phyloP scores from a whole-genome alignment of 306 rosid genomes.

The Castanea mollissima region DNA sequence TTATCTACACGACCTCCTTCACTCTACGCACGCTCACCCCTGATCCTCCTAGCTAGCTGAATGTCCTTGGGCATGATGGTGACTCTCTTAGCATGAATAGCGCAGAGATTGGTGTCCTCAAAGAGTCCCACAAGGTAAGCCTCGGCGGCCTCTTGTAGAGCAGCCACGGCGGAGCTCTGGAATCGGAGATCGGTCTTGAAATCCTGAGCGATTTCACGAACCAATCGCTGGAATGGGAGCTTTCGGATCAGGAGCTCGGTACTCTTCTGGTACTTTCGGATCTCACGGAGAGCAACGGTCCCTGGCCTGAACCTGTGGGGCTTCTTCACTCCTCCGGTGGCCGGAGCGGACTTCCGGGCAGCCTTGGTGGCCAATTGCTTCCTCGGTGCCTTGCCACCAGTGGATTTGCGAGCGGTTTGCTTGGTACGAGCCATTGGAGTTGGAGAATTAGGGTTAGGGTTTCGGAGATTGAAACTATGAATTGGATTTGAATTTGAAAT shows the following conservation, averaged over 20 bases:
- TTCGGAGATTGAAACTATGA: not conserved
- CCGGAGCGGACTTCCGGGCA: constrained; percentile 33
- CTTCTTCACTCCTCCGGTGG: constrained; percentile 41
- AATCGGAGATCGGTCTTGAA: constrained; percentile 34
- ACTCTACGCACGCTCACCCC: constrained; percentile 30
- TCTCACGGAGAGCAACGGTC: constrained; percentile 33
- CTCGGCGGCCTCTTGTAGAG: constrained; percentile 32
- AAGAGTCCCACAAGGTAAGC: constrained; percentile 30
- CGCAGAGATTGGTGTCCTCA: constrained; percentile 31
- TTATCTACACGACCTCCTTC: not conserved
- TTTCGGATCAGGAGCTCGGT: constrained; percentile 31
- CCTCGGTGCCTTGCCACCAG: constrained; percentile 34
- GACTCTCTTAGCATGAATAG: constrained; percentile 29
- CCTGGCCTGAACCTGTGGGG: constrained; percentile 34
- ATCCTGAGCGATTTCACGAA: constrained; percentile 34
- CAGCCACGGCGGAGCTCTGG: constrained; percentile 36
- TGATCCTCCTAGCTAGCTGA: constrained; percentile 33
- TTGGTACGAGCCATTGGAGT: constrained; percentile 31
- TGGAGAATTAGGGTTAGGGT: not conserved
- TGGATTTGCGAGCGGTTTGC: constrained; percentile 37
- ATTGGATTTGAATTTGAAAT: no score
- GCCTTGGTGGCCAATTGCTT: constrained; percentile 42
- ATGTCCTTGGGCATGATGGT: constrained; percentile 32
- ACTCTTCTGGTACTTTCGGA: constrained; percentile 36
- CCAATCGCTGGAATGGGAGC: constrained; percentile 32